Percentiles rank a stretch among this genome's conserved stretches.
phyloP scores from a whole-genome alignment of 139 green algal genomes.

The Chlorella sp. region DNA sequence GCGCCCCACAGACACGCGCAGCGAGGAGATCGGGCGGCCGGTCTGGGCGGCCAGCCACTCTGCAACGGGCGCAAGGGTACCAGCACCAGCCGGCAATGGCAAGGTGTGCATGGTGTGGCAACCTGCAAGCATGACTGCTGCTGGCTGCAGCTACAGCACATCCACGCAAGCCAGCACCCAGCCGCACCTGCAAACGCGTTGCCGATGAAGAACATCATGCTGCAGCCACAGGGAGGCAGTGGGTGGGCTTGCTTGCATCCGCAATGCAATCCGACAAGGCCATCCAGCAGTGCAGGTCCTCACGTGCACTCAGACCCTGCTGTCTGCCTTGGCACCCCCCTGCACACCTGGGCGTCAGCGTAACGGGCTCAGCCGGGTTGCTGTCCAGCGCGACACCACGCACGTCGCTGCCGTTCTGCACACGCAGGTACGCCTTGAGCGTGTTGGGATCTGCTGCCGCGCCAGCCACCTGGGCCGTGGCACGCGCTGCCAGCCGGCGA shows the following conservation, averaged over 20 bases:
- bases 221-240: not conserved
- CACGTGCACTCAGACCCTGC: not conserved
- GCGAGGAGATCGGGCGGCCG: not conserved
- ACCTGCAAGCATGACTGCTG: not conserved
- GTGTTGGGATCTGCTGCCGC: not conserved
- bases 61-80: not conserved
- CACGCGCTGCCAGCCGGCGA: not conserved
- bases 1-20: conserved; percentile 66
- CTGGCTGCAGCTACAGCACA: no score
- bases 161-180: not conserved
- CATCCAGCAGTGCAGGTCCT: not conserved
- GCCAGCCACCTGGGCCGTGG: not conserved
- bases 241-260: not conserved
- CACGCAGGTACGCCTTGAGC: conserved; percentile 50
- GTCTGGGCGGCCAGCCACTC: conserved; percentile 61
- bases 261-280: no score
- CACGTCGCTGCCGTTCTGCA: conserved; percentile 95
- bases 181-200: conserved; percentile 66
- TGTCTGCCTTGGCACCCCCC: no score
- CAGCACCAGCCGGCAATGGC: not conserved
- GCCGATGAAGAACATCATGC: conserved; percentile 81
- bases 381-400: conserved; percentile 87
- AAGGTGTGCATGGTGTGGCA: not conserved
- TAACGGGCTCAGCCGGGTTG: conserved; percentile 37
- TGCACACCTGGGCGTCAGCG: not conserved